Base-by-base conservation (phyloP, 1,284 basidiomycete genomes). In the Megacollybia platyphylla region DNA sequence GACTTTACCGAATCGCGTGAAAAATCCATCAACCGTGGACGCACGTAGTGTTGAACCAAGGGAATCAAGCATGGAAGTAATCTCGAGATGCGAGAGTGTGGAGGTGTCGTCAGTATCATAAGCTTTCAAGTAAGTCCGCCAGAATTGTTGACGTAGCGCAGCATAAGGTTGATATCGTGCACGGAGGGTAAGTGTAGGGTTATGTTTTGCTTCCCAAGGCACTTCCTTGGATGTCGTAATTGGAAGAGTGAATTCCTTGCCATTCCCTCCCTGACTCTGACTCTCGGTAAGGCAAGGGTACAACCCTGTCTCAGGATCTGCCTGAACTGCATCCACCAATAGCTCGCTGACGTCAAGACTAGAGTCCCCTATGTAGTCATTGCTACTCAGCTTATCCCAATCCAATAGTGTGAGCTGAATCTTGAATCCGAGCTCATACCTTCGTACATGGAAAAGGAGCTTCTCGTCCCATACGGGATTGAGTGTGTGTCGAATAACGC, bases 391-490 rank as follows among this genome's bases (percentile, higher is more conserved):
- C 59, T 94, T 94, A 61, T 96, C 92, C 92, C 92, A 97, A 57
- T 97, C 92, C 31, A 92, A 78, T 1, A 96, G 76, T 0, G 79
- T 76, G 44, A 94, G 76, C 51, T 87, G 77, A 13, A 92, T 34
- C 31, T 34, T 70, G 66, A 79, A 89, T 1, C 71, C 56, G 7
- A 75, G 76, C 58, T 98, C 94, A 54, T 92, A 88, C 5, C 82
- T 68, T 18, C 89, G 76, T 3, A 97, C 93, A 58, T 97, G 93
- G 70, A 97, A 97, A 15, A 97, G 71, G 1, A 98, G 70, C 60
- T 94, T 94, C 63, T 97, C 92, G 51, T 97, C 87, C 90, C 93
- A 98, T 0, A 74, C 70, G 0, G 94, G 94, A 57, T 89, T 91
- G 7, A 34, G 11, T 11, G 80, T 85, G 58, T 93, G 89, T 7